phyloP scores from a whole-genome alignment of 2,329 filamentous ascomycete genomes.

The Colletotrichum graminicola region DNA sequence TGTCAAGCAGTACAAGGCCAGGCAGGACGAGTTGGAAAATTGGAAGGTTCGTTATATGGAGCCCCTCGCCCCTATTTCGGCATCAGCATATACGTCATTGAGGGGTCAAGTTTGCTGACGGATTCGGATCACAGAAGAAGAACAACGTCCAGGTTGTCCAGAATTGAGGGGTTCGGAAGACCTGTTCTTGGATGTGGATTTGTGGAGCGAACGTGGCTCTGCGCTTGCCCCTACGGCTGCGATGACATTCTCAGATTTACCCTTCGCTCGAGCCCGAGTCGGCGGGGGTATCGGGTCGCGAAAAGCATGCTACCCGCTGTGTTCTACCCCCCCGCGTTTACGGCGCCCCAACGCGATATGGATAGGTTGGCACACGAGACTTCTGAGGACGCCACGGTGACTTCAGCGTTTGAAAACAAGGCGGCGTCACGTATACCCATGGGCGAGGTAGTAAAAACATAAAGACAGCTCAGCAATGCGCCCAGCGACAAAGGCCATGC shows the following conservation, averaged over 20 bases:
- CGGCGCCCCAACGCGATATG: background rate
- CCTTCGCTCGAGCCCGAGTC: background rate
- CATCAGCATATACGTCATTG: slow-evolving; percentile 11
- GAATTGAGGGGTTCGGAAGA: slow-evolving; percentile 62
- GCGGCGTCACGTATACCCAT: slow-evolving; percentile 18
- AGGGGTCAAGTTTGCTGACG: slow-evolving; percentile 8
- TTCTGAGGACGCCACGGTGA: background rate
- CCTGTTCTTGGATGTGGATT: background rate
- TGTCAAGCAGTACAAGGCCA: slow-evolving; percentile 94
- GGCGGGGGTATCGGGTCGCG: background rate
- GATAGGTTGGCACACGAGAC: background rate
- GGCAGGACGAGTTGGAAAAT: slow-evolving; percentile 94
- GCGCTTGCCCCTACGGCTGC: background rate
- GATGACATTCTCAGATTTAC: background rate
- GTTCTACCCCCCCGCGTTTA: background rate
- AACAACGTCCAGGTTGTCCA: slow-evolving; percentile 90
- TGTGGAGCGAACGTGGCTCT: background rate
- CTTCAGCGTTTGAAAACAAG: background rate
- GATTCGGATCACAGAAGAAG: slow-evolving; percentile 75
- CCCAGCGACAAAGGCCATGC: background rate
- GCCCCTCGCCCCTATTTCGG: background rate
- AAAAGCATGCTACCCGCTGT: background rate
- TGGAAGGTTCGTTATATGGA: slow-evolving; percentile 83
- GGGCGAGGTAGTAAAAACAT: background rate
- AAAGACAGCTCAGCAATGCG: slow-evolving; percentile 4